These are phyloP conservation scores for Nicotiana paniculata DNA, from an alignment of 257 asterid species.

Conservation along the genomic window DNA sequence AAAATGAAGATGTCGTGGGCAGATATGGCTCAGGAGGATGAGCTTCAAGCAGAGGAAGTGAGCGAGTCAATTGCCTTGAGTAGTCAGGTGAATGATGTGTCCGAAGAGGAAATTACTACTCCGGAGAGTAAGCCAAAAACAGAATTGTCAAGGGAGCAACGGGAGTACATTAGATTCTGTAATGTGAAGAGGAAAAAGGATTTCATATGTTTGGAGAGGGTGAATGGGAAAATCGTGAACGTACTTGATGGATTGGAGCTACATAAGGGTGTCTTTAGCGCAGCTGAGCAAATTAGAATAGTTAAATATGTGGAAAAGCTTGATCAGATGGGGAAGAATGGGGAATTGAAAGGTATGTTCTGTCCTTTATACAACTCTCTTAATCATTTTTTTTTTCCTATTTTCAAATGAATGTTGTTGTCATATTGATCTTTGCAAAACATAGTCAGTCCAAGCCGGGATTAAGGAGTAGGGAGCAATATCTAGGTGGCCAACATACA, in stretches of 20 bases:
- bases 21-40: constrained; percentile 92
- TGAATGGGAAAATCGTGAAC: constrained; percentile 33
- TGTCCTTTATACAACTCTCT: not conserved
- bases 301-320: constrained; percentile 30
- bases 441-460: not conserved
- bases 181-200: constrained; percentile 34
- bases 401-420: not conserved
- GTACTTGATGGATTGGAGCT: constrained; percentile 40
- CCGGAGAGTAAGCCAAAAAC: constrained; percentile 40
- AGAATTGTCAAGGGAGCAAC: constrained; percentile 31
- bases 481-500: not conserved
- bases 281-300: constrained; percentile 41
- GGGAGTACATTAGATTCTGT: constrained; percentile 34
- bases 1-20: constrained; percentile 79
- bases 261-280: constrained; percentile 37
- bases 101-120: constrained; percentile 17
- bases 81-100: constrained; percentile 18
- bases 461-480: not conserved
- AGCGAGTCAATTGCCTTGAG: constrained; percentile 13
- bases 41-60: constrained; percentile 40
- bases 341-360: constrained; percentile 31
- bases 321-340: constrained; percentile 34
- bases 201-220: constrained; percentile 32
- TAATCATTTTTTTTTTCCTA: not conserved
- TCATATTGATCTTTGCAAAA: not conserved